Evolutionary conservation across 176 grass and related monocot genomes (phyloP).

Genomic region (Aegilops sharonensis): DNA sequence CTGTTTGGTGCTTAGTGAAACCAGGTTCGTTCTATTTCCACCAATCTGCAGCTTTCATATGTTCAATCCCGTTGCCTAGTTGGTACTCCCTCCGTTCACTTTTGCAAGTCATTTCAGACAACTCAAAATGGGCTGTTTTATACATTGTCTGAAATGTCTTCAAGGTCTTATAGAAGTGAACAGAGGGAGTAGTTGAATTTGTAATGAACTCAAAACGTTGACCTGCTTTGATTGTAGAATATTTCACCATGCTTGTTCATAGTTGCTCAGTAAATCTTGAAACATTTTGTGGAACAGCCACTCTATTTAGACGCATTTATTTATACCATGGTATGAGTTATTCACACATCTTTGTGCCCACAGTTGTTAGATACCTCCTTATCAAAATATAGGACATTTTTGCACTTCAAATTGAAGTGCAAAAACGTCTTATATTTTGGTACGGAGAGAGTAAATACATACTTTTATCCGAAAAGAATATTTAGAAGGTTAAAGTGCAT

Average conservation of each 20-base stretch:
- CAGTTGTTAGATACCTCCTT: background rate
- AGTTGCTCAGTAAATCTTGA: conserved; percentile 3
- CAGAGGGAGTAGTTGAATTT: background rate
- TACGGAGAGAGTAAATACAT: background rate
- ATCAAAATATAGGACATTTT: too few species aligned
- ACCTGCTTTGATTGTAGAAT: background rate
- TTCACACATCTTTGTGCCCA: background rate
- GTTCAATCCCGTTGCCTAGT: conserved; percentile 4
- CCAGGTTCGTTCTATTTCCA: conserved; percentile 25
- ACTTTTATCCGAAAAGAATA: background rate
- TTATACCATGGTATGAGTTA: background rate
- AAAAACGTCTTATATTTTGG: too few species aligned
- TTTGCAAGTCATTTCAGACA: too few species aligned
- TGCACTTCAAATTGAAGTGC: too few species aligned
- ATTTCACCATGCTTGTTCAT: conserved; percentile 20
- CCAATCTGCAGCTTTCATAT: conserved; percentile 19
- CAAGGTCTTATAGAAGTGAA: too few species aligned
- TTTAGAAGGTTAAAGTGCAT: background rate
- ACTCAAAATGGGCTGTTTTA: too few species aligned
- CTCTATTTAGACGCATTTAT: background rate
- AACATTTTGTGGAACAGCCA: background rate
- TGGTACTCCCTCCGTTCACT: background rate
- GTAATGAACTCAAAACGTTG: background rate
- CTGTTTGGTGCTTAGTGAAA: conserved; percentile 3
- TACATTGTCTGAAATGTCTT: too few species aligned